phyloP scores from a whole-genome alignment of 1,139 yeast genomes.

The Geotrichum cucujoidarum region DNA sequence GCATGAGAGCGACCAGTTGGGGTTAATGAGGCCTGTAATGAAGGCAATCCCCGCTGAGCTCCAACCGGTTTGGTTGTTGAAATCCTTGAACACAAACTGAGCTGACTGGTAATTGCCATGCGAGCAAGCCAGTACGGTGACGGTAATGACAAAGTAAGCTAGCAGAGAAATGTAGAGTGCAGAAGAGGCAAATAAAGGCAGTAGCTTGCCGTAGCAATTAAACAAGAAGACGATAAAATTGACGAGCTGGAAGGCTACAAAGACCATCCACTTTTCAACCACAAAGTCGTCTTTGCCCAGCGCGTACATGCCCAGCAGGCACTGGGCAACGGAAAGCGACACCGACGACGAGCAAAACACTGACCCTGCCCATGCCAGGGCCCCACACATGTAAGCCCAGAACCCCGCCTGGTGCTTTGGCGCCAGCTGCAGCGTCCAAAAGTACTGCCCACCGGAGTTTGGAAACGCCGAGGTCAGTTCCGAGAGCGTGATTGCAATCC shows the following conservation, averaged over 20 bases:
- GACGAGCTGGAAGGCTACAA: conserved; percentile 41
- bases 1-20: conserved; percentile 58
- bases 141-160: conserved; percentile 47
- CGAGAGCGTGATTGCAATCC: conserved; percentile 46
- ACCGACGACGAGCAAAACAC: conserved; percentile 54
- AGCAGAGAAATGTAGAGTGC: conserved; percentile 48
- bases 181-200: conserved; percentile 40
- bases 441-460: conserved; percentile 56
- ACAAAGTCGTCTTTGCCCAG: conserved; percentile 42
- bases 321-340: conserved; percentile 47
- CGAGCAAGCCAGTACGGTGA: conserved; percentile 47
- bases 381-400: conserved; percentile 51
- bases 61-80: conserved; percentile 56
- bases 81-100: conserved; percentile 47
- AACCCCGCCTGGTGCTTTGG: conserved; percentile 47
- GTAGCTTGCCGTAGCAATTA: conserved; percentile 37
- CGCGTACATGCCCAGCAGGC: conserved; percentile 49
- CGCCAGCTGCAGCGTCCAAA: conserved; percentile 54
- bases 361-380: conserved; percentile 55
- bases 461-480: conserved; percentile 54
- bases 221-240: conserved; percentile 34
- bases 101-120: conserved; percentile 47
- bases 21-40: conserved; percentile 56
- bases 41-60: conserved; percentile 50
- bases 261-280: conserved; percentile 46